Base-by-base conservation (phyloP, 2,329 filamentous ascomycete species). In the Phoma herbarum region DNA sequence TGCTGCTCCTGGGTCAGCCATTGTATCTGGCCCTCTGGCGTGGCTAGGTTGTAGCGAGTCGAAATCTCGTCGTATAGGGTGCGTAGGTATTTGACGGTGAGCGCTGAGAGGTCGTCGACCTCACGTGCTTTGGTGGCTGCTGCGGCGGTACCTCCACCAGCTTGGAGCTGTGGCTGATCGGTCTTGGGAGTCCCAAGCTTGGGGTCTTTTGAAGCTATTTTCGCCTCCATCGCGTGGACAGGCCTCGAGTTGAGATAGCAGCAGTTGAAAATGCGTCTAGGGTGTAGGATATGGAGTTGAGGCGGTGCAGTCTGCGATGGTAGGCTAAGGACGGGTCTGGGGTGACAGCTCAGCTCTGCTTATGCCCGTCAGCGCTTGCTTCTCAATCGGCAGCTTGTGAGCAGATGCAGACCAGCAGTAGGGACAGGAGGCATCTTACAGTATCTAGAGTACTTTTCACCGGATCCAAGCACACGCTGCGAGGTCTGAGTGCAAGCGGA, bases 131-230 rank as follows among this genome's bases (percentile, higher is more conserved):
- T 71, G 20, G 61, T 28, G 11, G 70, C 67, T 43, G 52, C 69
- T 6, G 71, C 61, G 2, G 76, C 70, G 14, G 69, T 73, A 10
- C 76, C 76, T 59, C 76, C 76, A 37, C 76, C 76, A 12, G 76
- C 76, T 62, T 78, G 76, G 28, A 76, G 75, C 52, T 76, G 64
- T 2, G 75, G 72, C 25, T 74, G 52, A 49, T 72, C 68, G 50
- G 69, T 55, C 61, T 75, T 71, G 35, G 73, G 73, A 14, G 65
- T 64, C 18, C 71, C 73, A 41, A 76, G 58, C 65, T 76, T 76
- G 44, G 47, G 59, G 60, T 76, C 73, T 47, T 65, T 63, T 43
- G 57, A 33, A 41, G 62, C 52, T 58, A 65, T 56, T 47, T 66
- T 65, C 54, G 59, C 49, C 45, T 64, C 51, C 63, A 69, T 69